These are phyloP conservation scores for Moesziomyces aphidis DNA, from an alignment of 1,284 basidiomycete genomes.

Conservation along the genomic window DNA sequence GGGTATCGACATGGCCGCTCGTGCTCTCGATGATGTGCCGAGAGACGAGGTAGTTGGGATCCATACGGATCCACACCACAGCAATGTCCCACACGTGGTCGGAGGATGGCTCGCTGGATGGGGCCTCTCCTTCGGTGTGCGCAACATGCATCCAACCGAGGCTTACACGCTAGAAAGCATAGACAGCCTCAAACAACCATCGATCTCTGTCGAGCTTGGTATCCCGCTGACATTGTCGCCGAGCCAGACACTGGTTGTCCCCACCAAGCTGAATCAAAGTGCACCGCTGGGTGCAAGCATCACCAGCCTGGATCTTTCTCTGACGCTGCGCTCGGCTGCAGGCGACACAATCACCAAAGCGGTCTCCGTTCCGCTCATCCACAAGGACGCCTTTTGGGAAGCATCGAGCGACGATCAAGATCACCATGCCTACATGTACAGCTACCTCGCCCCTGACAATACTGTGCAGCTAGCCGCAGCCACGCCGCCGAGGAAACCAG, in stretches of 20 bases:
- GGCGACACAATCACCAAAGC: slow-evolving; percentile 1
- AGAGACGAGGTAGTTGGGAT: slow-evolving; percentile 4
- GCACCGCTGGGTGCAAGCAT: neutral
- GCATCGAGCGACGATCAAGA: slow-evolving; percentile 13
- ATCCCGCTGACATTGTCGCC: slow-evolving; percentile 4
- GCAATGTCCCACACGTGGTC: slow-evolving; percentile 43
- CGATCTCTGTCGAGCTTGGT: slow-evolving; percentile 4
- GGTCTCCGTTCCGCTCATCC: slow-evolving; percentile 11
- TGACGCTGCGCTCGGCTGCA: slow-evolving; percentile 1
- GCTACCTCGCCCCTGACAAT: slow-evolving; percentile 22
- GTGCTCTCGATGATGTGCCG: neutral
- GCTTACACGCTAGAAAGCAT: slow-evolving; percentile 7
- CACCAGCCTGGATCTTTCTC: neutral
- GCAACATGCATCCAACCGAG: slow-evolving; percentile 12
- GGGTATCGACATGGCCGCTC: slow-evolving; percentile 31
- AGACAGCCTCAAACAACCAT: neutral
- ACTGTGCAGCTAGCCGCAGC: slow-evolving; percentile 18
- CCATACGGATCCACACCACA: slow-evolving; percentile 26
- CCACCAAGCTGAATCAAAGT: slow-evolving; percentile 11
- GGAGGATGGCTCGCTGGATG: slow-evolving; percentile 45
- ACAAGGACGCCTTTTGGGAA: slow-evolving; percentile 27
- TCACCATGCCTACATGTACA: slow-evolving; percentile 27
- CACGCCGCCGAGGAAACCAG: slow-evolving; percentile 42
- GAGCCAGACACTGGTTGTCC: slow-evolving; percentile 10
- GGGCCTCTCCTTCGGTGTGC: slow-evolving; percentile 33